Evolutionary conservation across 306 rosid genomes (phyloP).

Genomic region (Rosa persica): DNA sequence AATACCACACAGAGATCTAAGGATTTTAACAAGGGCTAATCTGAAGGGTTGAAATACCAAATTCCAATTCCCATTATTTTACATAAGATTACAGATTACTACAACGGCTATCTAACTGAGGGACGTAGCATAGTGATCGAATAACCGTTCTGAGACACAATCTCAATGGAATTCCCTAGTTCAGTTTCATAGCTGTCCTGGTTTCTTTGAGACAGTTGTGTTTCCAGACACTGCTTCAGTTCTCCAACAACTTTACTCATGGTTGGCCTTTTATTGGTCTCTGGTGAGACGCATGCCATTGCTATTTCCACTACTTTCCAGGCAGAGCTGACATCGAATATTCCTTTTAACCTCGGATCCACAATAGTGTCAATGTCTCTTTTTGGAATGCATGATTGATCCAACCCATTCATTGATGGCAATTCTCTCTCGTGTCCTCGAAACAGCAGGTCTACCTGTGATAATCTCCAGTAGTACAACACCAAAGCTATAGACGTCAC

Average conservation of each 20-base stretch:
- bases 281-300: background rate
- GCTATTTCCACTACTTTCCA: conserved; percentile 38
- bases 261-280: conserved; percentile 14
- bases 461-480: conserved; percentile 24
- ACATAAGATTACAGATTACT: background rate
- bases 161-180: background rate
- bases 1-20: background rate
- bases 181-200: background rate
- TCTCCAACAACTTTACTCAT: conserved; percentile 22
- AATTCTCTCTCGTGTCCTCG: background rate
- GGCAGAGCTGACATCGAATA: conserved; percentile 1
- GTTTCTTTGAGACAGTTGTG: conserved; percentile 1
- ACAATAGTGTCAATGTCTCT: conserved; percentile 19
- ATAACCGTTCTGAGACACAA: background rate
- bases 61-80: background rate
- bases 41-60: background rate
- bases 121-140: conserved; percentile 5
- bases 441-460: conserved; percentile 16
- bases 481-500: conserved; percentile 35
- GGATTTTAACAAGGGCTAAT: background rate
- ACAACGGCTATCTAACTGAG: background rate
- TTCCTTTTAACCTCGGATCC: conserved; percentile 18
- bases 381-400: background rate
- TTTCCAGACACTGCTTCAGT: conserved; percentile 21
- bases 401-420: conserved; percentile 20